Evolutionary conservation across 345 rosid genomes (phyloP).

Genomic region (Syzygium jambos): DNA sequence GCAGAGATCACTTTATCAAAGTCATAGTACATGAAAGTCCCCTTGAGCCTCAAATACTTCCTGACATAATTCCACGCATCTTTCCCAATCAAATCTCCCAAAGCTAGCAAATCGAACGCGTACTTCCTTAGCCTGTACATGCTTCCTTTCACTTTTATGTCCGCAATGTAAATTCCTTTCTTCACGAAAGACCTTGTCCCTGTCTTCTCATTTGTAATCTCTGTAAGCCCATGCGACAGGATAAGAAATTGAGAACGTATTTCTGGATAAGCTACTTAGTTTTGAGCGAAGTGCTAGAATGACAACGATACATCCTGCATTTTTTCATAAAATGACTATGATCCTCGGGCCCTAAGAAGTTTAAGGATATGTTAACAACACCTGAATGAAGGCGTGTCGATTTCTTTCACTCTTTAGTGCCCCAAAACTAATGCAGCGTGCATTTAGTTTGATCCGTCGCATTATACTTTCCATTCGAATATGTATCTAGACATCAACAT

Average conservation of each 20-base stretch:
- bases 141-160: constrained; percentile 53
- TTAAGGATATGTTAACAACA: neutral
- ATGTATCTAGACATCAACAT: neutral
- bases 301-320: neutral
- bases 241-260: neutral
- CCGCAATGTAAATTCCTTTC: constrained; percentile 55
- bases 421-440: neutral
- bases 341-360: neutral
- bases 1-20: constrained; percentile 77
- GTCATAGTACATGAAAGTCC: constrained; percentile 67
- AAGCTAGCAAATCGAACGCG: constrained; percentile 73
- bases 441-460: neutral
- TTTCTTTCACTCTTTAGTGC: neutral
- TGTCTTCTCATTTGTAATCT: constrained; percentile 56
- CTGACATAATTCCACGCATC: constrained; percentile 68
- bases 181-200: constrained; percentile 64
- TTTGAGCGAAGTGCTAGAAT: neutral
- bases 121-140: constrained; percentile 56
- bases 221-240: constrained; percentile 11
- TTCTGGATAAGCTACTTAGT: neutral
- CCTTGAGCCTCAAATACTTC: constrained; percentile 71
- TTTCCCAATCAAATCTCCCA: constrained; percentile 79
- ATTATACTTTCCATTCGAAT: neutral
- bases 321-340: neutral
- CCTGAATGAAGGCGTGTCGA: neutral